Evolutionary conservation across 2,329 filamentous ascomycete genomes (phyloP).

Genomic region (Acarospora socialis): DNA sequence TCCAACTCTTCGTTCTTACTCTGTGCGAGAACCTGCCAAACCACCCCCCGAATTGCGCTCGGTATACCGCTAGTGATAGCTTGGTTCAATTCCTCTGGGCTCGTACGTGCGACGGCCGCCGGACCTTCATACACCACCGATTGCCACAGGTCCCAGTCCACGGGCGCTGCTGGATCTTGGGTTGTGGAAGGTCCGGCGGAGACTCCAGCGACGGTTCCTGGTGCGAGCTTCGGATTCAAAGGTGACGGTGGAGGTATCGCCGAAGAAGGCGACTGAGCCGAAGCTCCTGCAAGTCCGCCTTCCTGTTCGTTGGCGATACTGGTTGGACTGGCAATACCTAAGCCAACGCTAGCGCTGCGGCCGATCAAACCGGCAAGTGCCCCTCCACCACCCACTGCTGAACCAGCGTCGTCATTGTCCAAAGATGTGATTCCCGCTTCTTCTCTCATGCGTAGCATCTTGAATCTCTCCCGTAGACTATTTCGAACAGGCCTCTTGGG

Average conservation of each 20-base stretch:
- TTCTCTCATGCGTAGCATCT: conserved; percentile 59
- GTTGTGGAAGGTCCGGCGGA: conserved; percentile 59
- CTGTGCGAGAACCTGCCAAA: conserved; percentile 94
- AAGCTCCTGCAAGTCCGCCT: conserved; percentile 20
- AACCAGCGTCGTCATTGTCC: conserved; percentile 38
- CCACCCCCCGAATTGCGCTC: conserved; percentile 87
- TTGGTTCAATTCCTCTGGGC: conserved; percentile 73
- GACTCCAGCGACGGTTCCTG: conserved; percentile 73
- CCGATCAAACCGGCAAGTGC: conserved; percentile 29
- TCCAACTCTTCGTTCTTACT: conserved; percentile 91
- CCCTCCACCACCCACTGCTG: conserved; percentile 24
- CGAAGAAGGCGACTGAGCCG: conserved; percentile 16
- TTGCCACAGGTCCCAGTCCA: conserved; percentile 99
- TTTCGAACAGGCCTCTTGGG: conserved; percentile 39
- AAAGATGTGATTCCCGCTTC: conserved; percentile 46
- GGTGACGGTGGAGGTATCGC: conserved; percentile 17
- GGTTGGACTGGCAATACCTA: conserved; percentile 34
- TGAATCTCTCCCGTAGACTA: conserved; percentile 66
- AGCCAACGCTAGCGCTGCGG: conserved; percentile 27
- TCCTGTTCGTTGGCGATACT: conserved; percentile 34
- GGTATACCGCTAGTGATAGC: conserved; percentile 91
- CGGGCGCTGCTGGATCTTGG: conserved; percentile 49
- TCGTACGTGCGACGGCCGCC: conserved; percentile 72
- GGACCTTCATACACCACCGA: conserved; percentile 89
- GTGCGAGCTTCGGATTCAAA: conserved; percentile 58